A percentile compares a stretch with the other conserved stretches of the same genome.
These are phyloP conservation scores for Myochromella boudieri DNA, from an alignment of 768 basidiomycete species.

Conservation along the genomic window DNA sequence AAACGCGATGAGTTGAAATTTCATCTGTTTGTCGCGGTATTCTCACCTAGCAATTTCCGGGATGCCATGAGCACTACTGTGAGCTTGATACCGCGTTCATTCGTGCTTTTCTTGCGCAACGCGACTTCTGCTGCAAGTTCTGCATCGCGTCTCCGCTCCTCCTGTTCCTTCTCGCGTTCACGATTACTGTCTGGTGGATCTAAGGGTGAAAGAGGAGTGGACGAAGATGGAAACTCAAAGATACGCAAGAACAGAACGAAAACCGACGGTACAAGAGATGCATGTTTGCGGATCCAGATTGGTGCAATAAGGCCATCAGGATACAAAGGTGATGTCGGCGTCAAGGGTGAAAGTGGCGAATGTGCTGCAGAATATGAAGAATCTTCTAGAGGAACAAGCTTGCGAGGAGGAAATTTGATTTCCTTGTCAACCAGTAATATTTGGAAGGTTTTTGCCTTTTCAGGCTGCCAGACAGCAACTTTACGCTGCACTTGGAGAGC, in stretches of 20 bases:
- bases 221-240: constrained; percentile 56
- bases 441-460: constrained; percentile 75
- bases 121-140: constrained; percentile 82
- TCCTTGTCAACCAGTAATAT: constrained; percentile 82
- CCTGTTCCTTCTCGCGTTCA: constrained; percentile 58
- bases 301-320: constrained; percentile 97
- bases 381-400: constrained; percentile 62
- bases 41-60: constrained; percentile 78
- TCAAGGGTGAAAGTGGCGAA: constrained; percentile 93
- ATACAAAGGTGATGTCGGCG: constrained; percentile 83
- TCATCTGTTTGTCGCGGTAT: neutral
- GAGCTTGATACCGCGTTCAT: constrained; percentile 88
- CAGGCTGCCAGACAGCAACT: constrained; percentile 70
- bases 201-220: constrained; percentile 49
- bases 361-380: constrained; percentile 59
- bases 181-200: constrained; percentile 52
- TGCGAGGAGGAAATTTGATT: constrained; percentile 85
- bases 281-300: constrained; percentile 97
- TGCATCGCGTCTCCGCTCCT: constrained; percentile 71
- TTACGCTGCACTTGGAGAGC: constrained; percentile 64
- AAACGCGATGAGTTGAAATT: neutral
- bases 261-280: constrained; percentile 86
- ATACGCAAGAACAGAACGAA: constrained; percentile 90
- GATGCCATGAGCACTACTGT: constrained; percentile 94
- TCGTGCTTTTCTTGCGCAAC: constrained; percentile 72